Evolutionary conservation across 805 yeast genomes (phyloP).

Genomic region (Cyberlindnera nakhonratchasimensis): DNA sequence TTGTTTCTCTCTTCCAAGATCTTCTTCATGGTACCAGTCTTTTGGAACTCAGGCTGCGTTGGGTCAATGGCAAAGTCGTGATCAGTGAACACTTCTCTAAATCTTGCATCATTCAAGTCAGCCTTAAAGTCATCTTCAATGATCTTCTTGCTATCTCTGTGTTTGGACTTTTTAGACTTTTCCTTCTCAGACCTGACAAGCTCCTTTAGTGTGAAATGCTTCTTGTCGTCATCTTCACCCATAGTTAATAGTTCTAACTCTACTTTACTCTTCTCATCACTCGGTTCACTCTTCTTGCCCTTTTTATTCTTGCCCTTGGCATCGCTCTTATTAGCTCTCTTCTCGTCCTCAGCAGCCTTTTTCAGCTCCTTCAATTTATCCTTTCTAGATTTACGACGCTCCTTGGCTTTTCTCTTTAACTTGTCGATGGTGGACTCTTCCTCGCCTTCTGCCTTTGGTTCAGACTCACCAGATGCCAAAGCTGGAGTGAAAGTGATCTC

Average conservation of each 20-base stretch:
- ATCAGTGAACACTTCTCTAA: constrained; percentile 74
- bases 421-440: constrained; percentile 75
- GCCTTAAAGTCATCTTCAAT: constrained; percentile 58
- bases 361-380: constrained; percentile 66
- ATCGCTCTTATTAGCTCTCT: constrained; percentile 40
- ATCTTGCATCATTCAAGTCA: constrained; percentile 80
- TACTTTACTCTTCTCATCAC: constrained; percentile 48
- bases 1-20: constrained; percentile 72
- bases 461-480: constrained; percentile 32
- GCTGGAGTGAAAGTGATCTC: constrained; percentile 96
- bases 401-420: constrained; percentile 85
- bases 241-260: constrained; percentile 72
- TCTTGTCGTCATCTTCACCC: constrained; percentile 35
- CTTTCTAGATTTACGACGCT: constrained; percentile 82
- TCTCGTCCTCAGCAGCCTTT: constrained; percentile 48
- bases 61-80: constrained; percentile 96
- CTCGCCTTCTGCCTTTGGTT: constrained; percentile 32
- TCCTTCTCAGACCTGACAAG: constrained; percentile 70
- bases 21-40: constrained; percentile 82
- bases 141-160: constrained; percentile 44
- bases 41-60: constrained; percentile 82
- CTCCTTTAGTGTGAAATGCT: constrained; percentile 77
- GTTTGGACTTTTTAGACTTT: constrained; percentile 46
- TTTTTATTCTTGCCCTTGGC: constrained; percentile 25
- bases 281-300: constrained; percentile 23